Base-by-base conservation (phyloP, 75 land plant genomes). In the Sequoia sempervirens region DNA sequence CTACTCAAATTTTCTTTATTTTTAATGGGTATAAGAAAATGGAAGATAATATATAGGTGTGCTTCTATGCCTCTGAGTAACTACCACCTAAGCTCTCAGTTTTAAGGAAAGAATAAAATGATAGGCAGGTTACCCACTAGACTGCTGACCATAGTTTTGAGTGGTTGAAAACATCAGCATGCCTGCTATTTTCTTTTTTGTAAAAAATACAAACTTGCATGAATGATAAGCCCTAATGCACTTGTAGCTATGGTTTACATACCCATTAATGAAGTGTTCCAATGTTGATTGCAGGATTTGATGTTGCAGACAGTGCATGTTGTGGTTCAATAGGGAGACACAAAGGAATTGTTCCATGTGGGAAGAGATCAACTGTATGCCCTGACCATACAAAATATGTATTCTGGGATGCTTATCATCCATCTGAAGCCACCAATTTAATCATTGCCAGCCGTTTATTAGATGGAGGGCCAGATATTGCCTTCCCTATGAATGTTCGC, bases 371-470 rank as follows among this genome's bases (percentile, higher is more conserved):
- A 1, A 87, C 78, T 52, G 89, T 88, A 26, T 96, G 96, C 85
- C 37, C 58, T 1, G 89, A 96, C 74, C 86, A 96, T 40, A 86
- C 86, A 15, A 88, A 88, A 83, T 91, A 88, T 86, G 86, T 96
- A 58, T 96, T 96, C 56, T 96, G 98, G 98, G 98, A 96, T 85
- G 89, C 98, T 4, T 96, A 90, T 83, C 98, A 96, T 86, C 96
- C 98, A 40, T 86, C 94, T 12, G 96, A 94, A 66, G 93, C 96
- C 40, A 86, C 93, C 2, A 94, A 93, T 81, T 45, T 50, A 1
- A 86, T 96, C 82, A 84, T 93, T 36, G 92, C 92, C 28, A 85
- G 83, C 6, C 86, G 91, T 14, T 84, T 93, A 47, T 52, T 93
- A 7, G 85, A 90, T 64, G 96, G 96, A 26, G 87, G 87, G 41